Evolutionary conservation across 495 filamentous ascomycete genomes (phyloP).

Genomic region (Podospora australis): DNA sequence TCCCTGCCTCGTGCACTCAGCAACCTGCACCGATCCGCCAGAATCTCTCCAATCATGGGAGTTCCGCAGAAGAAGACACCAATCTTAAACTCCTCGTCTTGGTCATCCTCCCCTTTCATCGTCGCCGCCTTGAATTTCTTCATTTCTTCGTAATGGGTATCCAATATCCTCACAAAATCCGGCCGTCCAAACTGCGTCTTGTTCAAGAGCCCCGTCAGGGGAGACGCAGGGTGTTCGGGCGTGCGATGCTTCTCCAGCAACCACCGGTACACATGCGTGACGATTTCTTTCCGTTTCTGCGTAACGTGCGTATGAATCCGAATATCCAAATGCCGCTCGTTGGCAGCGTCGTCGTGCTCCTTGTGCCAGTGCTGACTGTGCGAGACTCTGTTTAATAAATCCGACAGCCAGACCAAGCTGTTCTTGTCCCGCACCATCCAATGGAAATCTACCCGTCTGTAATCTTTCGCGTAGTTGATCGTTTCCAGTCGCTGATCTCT

Average conservation of each 20-base stretch:
- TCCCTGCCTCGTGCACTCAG: slow-evolving; percentile 11
- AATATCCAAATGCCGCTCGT: slow-evolving; percentile 26
- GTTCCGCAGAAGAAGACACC: slow-evolving; percentile 18
- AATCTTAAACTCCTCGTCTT: slow-evolving; percentile 16
- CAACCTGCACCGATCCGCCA: slow-evolving; percentile 14
- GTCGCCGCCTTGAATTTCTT: slow-evolving; percentile 14
- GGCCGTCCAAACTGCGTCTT: slow-evolving; percentile 44
- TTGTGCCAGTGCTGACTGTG: slow-evolving; percentile 10
- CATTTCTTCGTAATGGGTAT: slow-evolving; percentile 31
- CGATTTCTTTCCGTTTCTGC: slow-evolving; percentile 29
- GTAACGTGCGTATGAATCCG: slow-evolving; percentile 34
- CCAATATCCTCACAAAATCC: slow-evolving; percentile 50
- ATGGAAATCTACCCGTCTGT: slow-evolving; percentile 36
- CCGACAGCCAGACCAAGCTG: slow-evolving; percentile 35
- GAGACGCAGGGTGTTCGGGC: slow-evolving; percentile 24
- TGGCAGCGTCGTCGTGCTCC: not conserved
- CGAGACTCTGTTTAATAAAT: slow-evolving; percentile 31
- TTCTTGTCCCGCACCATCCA: slow-evolving; percentile 36
- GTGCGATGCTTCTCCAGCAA: slow-evolving; percentile 34
- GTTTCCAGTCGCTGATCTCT: not conserved
- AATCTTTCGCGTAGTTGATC: slow-evolving; percentile 1
- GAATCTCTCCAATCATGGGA: slow-evolving; percentile 13
- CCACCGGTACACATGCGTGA: slow-evolving; percentile 34
- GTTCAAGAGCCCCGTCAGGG: slow-evolving; percentile 33
- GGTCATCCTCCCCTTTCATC: slow-evolving; percentile 16